Evolutionary conservation across 768 basidiomycete species (phyloP).

Genomic region (Lactifluus pinguis): DNA sequence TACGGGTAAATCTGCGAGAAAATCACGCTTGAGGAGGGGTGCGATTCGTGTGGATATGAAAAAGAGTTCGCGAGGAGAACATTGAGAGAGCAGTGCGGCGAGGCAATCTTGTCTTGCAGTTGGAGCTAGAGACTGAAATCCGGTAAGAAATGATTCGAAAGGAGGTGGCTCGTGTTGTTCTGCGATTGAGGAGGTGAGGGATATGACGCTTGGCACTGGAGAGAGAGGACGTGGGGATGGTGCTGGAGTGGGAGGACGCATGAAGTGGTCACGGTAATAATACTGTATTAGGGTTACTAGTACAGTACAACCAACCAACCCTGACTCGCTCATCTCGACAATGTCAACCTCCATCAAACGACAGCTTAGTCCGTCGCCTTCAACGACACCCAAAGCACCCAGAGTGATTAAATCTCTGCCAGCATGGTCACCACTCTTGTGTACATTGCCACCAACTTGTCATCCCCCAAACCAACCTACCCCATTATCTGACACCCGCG

Average conservation of each 20-base stretch:
- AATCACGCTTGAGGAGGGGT: conserved; percentile 19
- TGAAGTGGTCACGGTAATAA: background rate
- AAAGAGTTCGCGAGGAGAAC: conserved; percentile 15
- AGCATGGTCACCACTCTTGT: conserved; percentile 33
- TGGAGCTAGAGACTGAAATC: conserved; percentile 2
- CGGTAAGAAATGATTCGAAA: background rate
- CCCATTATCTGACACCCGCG: conserved; percentile 51
- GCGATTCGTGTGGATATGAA: conserved; percentile 16
- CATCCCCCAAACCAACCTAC: conserved; percentile 49
- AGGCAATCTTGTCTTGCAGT: conserved; percentile 9
- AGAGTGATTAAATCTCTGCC: background rate
- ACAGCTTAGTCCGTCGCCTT: conserved; percentile 8
- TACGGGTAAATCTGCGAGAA: conserved; percentile 16
- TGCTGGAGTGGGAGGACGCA: conserved; percentile 18
- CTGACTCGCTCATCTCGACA: no score
- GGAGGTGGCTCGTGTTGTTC: background rate
- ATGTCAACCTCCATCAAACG: conserved; percentile 14
- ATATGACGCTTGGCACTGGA: background rate
- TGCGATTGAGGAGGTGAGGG: background rate
- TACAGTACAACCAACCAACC: no score
- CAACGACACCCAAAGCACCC: conserved; percentile 15
- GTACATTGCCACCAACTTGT: conserved; percentile 80
- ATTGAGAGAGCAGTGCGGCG: conserved; percentile 11
- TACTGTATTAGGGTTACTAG: no score
- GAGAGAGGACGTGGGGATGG: conserved; percentile 18